Evolutionary conservation across 495 filamentous ascomycete species (phyloP), one percentile per base, ranked within the genome.

Genomic region (Neurospora hispaniola): DNA sequence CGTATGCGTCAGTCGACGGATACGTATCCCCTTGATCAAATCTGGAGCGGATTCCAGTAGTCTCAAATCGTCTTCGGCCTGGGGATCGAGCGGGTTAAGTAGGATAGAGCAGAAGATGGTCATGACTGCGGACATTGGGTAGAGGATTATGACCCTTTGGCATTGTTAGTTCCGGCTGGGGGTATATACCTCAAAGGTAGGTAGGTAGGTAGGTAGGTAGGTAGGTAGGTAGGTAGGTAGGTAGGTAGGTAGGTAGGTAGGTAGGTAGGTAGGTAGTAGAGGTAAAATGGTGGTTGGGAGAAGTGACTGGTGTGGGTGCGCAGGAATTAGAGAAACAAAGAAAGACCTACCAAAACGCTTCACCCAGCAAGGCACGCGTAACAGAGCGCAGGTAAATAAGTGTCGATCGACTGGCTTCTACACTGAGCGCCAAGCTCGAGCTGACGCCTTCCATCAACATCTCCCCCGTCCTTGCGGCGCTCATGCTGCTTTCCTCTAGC

Each of bases 381-480:
- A 82, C 78, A 0, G 81, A 78, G 41, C 84, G 79, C 2, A 87
- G 74, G 69, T 85, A 87, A 23, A 84, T 76, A 5, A 88, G 71
- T 0, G 84, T 86, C 1, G 84, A 86, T 7, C 86, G 84, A 73
- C 85, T 87, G 0, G 86, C 86, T 68, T 87, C 86, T 39, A 88
- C 84, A 5, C 83, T 84, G 4, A 88, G 75, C 0, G 81, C 81
- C 3, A 88, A 76, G 70, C 85, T 87, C 1, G 84, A 85, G 18
- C 80, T 83, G 11, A 88, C 80, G 2, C 85, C 85, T 73, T 84
- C 81, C 42, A 82, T 81, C 27, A 66, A 18, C 27, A 66, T 18
- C 69, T 78, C 80, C 40, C 77, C 78, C 16, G 76, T 78, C 66
- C 69, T 42, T 6, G 31, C 70, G 20, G 31, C 70, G 20, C 20